Conservation (phyloP, 148 eudicot species). For the Nyssa sinensis region DNA sequence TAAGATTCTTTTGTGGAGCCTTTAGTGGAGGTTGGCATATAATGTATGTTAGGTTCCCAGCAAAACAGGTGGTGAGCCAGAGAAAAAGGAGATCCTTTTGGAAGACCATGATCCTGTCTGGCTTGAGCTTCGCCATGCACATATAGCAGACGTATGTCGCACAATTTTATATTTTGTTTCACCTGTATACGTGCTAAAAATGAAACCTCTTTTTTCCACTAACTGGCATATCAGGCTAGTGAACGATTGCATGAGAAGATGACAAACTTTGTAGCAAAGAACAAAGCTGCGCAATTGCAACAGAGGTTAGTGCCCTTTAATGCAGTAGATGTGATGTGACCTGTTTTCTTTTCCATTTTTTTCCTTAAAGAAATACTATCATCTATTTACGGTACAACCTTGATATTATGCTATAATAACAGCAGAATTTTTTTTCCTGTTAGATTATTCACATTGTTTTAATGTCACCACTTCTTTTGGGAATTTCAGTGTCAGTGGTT, state of each 20-base stretch:
- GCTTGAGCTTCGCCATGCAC: constrained; percentile 88
- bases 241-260: constrained; percentile 83
- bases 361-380: background rate
- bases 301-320: constrained; percentile 59
- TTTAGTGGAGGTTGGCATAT: constrained; percentile 10
- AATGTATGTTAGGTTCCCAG: constrained; percentile 51
- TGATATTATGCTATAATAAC: background rate
- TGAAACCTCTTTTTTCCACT: constrained; percentile 13
- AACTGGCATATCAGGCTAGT: constrained; percentile 71
- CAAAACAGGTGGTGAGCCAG: constrained; percentile 78
- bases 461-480: background rate
- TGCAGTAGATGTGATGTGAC: constrained; percentile 13
- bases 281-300: constrained; percentile 93
- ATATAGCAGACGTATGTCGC: constrained; percentile 84
- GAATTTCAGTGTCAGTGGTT: background rate
- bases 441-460: background rate
- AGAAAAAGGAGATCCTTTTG: constrained; percentile 74
- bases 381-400: background rate
- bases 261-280: constrained; percentile 76
- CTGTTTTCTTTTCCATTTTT: background rate
- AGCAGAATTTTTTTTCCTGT: background rate
- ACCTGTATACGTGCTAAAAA: background rate
- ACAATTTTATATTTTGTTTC: constrained; percentile 1
- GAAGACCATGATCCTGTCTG: constrained; percentile 95
- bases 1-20: constrained; percentile 12